A percentile compares a stretch with the other conserved stretches of the same genome.
Conservation (phyloP, 352 stramenopile genomes). For the Phytophthora idaei region DNA sequence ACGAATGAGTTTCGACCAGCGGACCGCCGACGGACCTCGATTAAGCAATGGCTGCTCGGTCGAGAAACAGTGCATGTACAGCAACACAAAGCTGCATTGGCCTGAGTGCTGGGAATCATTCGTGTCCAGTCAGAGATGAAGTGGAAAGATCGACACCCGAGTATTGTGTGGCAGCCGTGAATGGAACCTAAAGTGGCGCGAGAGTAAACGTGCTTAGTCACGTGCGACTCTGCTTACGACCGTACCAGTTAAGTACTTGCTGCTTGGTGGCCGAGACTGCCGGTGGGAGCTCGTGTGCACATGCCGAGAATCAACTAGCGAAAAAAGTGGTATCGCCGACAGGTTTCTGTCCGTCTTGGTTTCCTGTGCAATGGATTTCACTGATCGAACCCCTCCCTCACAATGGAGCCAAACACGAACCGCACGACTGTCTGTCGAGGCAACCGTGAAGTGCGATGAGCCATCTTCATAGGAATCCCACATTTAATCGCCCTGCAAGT, state of each 20-base stretch:
- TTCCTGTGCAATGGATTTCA: constrained; percentile 15
- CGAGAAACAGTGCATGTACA: background rate
- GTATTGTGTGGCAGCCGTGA: constrained; percentile 15
- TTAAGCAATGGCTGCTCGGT: too few relatives aligned
- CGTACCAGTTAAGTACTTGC: constrained; percentile 5
- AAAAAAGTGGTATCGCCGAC: constrained; percentile 6
- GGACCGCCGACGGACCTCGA: too few relatives aligned
- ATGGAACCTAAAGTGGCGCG: constrained; percentile 19
- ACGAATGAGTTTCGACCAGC: too few relatives aligned
- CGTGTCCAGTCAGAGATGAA: background rate
- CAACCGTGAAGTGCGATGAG: background rate
- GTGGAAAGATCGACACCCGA: background rate
- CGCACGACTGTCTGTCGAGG: background rate
- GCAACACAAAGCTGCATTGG: background rate
- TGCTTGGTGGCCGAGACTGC: constrained; percentile 6
- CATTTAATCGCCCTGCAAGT: background rate
- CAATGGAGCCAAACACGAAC: constrained; percentile 13
- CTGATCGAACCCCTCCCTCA: constrained; percentile 8
- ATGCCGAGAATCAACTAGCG: constrained; percentile 9
- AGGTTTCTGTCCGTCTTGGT: constrained; percentile 9
- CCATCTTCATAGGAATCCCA: background rate
- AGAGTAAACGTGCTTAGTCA: background rate
- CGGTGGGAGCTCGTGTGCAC: background rate
- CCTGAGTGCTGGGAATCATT: background rate
- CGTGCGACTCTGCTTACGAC: constrained; percentile 20